Evolutionary conservation across 2,329 filamentous ascomycete species (phyloP).

Genomic region (Beauveria brongniartii): DNA sequence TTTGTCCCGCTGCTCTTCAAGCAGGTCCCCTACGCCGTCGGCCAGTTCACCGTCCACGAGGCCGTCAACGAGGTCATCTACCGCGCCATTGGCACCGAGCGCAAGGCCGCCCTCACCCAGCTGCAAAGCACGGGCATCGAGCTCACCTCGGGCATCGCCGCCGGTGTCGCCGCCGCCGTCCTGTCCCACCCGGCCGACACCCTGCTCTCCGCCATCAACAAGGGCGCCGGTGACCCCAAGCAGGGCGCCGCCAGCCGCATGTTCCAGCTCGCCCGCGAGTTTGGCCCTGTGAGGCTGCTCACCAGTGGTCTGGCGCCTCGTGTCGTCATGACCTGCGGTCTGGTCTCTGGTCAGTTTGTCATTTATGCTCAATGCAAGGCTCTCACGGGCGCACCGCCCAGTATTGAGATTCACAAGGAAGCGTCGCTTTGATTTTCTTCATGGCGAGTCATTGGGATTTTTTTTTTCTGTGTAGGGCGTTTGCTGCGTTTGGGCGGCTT

Average conservation of each 20-base stretch:
- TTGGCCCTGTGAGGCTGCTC: slow-evolving; percentile 40
- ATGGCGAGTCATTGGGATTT: neutral
- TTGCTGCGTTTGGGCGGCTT: neutral
- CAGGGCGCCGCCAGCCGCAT: slow-evolving; percentile 42
- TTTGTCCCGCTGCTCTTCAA: slow-evolving; percentile 83
- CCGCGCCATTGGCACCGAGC: slow-evolving; percentile 53
- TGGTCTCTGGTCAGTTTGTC: slow-evolving; percentile 46
- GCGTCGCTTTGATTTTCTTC: slow-evolving; percentile 6
- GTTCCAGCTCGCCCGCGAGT: slow-evolving; percentile 43
- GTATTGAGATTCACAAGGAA: slow-evolving; percentile 47
- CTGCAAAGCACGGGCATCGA: slow-evolving; percentile 75
- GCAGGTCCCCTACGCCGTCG: slow-evolving; percentile 88
- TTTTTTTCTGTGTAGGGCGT: neutral
- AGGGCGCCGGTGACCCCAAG: slow-evolving; percentile 40
- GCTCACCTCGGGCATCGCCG: slow-evolving; percentile 76
- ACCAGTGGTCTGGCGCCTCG: slow-evolving; percentile 41
- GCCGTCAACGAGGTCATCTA: slow-evolving; percentile 75
- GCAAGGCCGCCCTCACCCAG: slow-evolving; percentile 60
- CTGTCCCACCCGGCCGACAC: slow-evolving; percentile 83
- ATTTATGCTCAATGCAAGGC: slow-evolving; percentile 49
- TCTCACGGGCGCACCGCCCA: slow-evolving; percentile 40
- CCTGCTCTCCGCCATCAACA: slow-evolving; percentile 47
- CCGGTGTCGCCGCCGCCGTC: slow-evolving; percentile 80
- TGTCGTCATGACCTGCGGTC: slow-evolving; percentile 44
- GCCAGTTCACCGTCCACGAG: slow-evolving; percentile 92